phyloP scores from a whole-genome alignment of 441 rosid species.

The Populus trichocarpa region DNA sequence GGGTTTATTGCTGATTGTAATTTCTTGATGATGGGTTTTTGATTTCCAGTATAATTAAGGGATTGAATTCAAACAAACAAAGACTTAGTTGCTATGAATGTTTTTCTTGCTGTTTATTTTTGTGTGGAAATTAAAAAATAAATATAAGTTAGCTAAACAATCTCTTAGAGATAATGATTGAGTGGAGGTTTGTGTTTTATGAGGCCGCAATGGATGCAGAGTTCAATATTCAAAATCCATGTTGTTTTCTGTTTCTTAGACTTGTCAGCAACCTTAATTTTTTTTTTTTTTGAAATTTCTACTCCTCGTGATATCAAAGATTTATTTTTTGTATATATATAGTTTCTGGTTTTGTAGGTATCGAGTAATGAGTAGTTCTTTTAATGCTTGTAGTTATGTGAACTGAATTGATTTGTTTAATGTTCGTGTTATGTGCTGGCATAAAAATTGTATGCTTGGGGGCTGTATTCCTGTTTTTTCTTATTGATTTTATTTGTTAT shows the following conservation, averaged over 20 bases:
- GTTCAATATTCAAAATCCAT: background rate
- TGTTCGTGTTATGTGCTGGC: background rate
- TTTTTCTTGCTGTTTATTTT: background rate
- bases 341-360: background rate
- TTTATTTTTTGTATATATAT: background rate
- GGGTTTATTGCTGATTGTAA: slow-evolving; percentile 22
- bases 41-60: background rate
- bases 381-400: background rate
- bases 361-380: background rate
- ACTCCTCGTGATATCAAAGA: background rate
- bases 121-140: background rate
- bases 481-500: slow-evolving; percentile 16
- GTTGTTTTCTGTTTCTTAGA: background rate
- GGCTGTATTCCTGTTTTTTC: slow-evolving; percentile 12
- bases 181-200: background rate
- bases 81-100: background rate
- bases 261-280: background rate
- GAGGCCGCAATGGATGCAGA: slow-evolving; percentile 4
- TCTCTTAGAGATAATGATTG: background rate
- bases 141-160: background rate
- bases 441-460: slow-evolving; percentile 3
- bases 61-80: background rate
- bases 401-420: background rate
- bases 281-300: background rate
- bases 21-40: slow-evolving; percentile 17